Conservation (phyloP, 768 basidiomycete genomes). For the Mycena leptocephala region DNA sequence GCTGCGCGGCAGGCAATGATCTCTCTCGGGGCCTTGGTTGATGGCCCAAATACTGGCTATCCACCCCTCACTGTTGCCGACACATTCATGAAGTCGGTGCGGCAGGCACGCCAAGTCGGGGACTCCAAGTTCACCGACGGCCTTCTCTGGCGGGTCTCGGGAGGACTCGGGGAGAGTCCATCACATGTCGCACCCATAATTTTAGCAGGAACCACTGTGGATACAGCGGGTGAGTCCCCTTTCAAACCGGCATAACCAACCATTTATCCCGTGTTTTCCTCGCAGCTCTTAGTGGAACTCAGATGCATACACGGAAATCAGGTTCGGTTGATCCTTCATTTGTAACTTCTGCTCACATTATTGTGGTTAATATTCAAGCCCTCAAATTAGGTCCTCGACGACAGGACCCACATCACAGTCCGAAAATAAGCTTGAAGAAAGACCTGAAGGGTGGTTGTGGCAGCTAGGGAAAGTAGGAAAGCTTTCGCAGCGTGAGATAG, state of each 20-base stretch:
- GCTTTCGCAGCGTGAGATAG: not conserved
- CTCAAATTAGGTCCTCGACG: too few species aligned
- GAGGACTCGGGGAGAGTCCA: not conserved
- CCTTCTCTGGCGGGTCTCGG: not conserved
- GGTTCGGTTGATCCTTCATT: not conserved
- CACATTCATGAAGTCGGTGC: not conserved
- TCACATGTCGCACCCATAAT: not conserved
- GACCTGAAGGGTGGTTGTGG: constrained; percentile 1
- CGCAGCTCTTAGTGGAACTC: not conserved
- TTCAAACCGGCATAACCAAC: too few species aligned
- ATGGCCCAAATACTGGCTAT: not conserved
- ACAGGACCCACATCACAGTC: not conserved
- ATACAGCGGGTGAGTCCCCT: too few species aligned
- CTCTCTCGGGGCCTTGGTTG: not conserved
- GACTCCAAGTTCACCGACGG: not conserved
- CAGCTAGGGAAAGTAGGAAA: not conserved
- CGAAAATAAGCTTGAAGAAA: not conserved
- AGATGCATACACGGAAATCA: not conserved
- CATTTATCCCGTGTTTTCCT: too few species aligned
- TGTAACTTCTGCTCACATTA: too few species aligned
- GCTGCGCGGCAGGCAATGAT: not conserved
- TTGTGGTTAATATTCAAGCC: too few species aligned
- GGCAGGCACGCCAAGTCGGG: not conserved
- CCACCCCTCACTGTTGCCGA: not conserved
- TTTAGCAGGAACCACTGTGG: not conserved